phyloP scores from a whole-genome alignment of 2,329 filamentous ascomycete genomes.

The Zymoseptoria ardabiliae region DNA sequence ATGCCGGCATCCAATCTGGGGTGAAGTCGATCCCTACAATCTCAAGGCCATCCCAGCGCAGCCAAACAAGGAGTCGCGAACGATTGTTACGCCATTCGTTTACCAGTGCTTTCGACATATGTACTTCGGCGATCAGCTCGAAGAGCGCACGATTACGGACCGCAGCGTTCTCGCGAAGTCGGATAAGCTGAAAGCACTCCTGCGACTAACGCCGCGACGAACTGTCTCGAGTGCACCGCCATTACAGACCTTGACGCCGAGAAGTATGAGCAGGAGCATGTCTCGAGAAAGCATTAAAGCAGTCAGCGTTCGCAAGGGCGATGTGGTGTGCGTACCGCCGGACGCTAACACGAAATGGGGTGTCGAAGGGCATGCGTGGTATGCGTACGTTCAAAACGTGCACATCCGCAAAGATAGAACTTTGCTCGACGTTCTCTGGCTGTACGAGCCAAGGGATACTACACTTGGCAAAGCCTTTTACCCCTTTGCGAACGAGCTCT shows the following conservation, averaged over 20 bases:
- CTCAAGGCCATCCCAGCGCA: conserved; percentile 26
- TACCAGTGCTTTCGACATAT: conserved; percentile 57
- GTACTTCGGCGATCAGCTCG: conserved; percentile 50
- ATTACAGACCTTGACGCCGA: background rate
- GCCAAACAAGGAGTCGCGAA: conserved; percentile 33
- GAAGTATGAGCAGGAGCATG: background rate
- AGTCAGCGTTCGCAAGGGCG: conserved; percentile 35
- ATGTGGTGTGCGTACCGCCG: conserved; percentile 43
- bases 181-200: conserved; percentile 12
- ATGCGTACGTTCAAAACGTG: conserved; percentile 59
- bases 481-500: conserved; percentile 64
- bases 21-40: conserved; percentile 27
- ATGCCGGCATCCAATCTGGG: conserved; percentile 31
- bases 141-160: conserved; percentile 19
- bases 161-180: conserved; percentile 19
- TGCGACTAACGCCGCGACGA: conserved; percentile 22
- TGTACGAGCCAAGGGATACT: conserved; percentile 66
- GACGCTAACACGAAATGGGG: conserved; percentile 51
- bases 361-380: conserved; percentile 50
- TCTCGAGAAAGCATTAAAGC: background rate
- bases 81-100: conserved; percentile 64
- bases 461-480: conserved; percentile 62
- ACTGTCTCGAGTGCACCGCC: background rate
- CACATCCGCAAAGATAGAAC: conserved; percentile 30
- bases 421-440: conserved; percentile 61